Percentiles rank a stretch among this genome's conserved stretches.
Conservation (phyloP, 805 yeast genomes). For the Lachancea mirantina region DNA sequence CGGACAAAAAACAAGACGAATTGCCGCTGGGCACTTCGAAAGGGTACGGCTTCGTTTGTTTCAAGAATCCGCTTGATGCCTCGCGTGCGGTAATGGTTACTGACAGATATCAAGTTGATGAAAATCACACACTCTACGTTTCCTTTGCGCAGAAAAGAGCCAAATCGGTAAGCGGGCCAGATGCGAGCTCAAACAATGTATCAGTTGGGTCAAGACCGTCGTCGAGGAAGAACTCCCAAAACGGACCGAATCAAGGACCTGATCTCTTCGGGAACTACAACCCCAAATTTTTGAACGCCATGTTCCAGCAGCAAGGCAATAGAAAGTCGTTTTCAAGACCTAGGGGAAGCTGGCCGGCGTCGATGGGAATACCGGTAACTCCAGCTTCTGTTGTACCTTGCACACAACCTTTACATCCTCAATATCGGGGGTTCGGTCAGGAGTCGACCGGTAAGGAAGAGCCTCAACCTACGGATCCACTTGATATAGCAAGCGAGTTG, state of each 20-base stretch:
- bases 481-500: no score
- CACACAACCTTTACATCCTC: no score
- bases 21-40: constrained; percentile 38
- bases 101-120: constrained; percentile 29
- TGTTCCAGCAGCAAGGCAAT: constrained; percentile 18
- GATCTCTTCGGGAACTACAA: constrained; percentile 15
- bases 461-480: not conserved
- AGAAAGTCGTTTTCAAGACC: constrained; percentile 5
- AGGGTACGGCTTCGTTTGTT: constrained; percentile 81
- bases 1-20: constrained; percentile 8
- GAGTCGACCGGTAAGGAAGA: not conserved
- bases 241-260: constrained; percentile 1
- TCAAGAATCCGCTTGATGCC: constrained; percentile 57
- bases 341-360: constrained; percentile 10
- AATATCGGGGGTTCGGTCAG: not conserved
- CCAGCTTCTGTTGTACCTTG: constrained; percentile 2
- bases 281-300: constrained; percentile 22
- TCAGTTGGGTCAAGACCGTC: constrained; percentile 1
- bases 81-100: constrained; percentile 58
- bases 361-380: constrained; percentile 7
- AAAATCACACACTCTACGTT: constrained; percentile 54
- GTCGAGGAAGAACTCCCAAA: constrained; percentile 5
- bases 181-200: constrained; percentile 3
- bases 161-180: constrained; percentile 10
- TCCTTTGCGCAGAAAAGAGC: constrained; percentile 59